Percentiles rank a stretch among this genome's conserved stretches.
Evolutionary conservation across 768 basidiomycete species (phyloP).

Genomic region (Myochromella boudieri): DNA sequence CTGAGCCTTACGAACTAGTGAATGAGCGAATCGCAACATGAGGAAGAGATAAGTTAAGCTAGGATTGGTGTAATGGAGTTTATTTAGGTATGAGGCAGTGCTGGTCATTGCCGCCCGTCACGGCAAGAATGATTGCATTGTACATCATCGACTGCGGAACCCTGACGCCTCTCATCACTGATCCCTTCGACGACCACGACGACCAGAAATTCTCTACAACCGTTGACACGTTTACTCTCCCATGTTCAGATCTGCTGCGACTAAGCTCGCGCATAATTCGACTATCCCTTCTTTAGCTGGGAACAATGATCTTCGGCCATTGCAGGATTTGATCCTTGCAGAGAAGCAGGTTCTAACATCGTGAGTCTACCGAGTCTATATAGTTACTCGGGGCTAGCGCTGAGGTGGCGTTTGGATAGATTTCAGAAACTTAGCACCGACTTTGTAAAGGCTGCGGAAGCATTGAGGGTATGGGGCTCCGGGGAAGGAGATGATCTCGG

Average conservation of each 20-base stretch:
- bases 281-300: constrained; percentile 67
- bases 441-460: constrained; percentile 68
- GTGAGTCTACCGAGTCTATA: constrained; percentile 41
- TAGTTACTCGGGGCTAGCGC: background rate
- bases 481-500: constrained; percentile 84
- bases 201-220: too few species aligned
- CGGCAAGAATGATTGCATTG: too few species aligned
- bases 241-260: constrained; percentile 82
- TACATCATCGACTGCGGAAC: too few species aligned
- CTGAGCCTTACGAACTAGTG: too few species aligned
- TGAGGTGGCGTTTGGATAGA: constrained; percentile 31
- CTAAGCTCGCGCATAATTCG: constrained; percentile 87
- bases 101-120: too few species aligned
- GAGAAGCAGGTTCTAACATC: constrained; percentile 81
- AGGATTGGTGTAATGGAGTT: too few species aligned
- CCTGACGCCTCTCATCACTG: too few species aligned
- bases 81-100: too few species aligned
- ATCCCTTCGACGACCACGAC: too few species aligned
- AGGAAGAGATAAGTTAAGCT: too few species aligned
- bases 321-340: constrained; percentile 88
- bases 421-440: constrained; percentile 68
- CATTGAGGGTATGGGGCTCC: constrained; percentile 68
- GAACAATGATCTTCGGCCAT: constrained; percentile 75
- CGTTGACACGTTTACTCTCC: too few species aligned
- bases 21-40: too few species aligned